A percentile compares a stretch with the other conserved stretches of the same genome.
Conservation (phyloP, 257 asterid genomes). For the Avicennia marina region DNA sequence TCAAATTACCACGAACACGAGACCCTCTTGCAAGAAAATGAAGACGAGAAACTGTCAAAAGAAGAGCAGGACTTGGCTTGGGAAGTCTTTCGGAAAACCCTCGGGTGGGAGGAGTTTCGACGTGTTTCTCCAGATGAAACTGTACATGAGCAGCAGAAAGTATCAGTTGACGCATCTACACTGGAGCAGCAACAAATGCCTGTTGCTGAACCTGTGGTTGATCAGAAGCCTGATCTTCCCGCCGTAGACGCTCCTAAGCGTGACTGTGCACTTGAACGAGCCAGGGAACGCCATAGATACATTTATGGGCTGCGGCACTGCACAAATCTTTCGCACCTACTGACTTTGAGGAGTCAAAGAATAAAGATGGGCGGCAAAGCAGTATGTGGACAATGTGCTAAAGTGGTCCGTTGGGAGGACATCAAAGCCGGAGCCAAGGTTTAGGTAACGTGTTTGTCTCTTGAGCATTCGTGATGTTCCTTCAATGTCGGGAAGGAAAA, state of each 20-base stretch:
- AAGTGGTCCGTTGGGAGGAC: slow-evolving; percentile 60
- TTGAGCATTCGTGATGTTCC: too few relatives aligned
- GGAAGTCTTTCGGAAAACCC: slow-evolving; percentile 80
- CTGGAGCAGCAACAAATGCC: slow-evolving; percentile 20
- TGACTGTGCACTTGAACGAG: slow-evolving; percentile 31
- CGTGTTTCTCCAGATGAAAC: slow-evolving; percentile 49
- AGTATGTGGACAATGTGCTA: slow-evolving; percentile 88
- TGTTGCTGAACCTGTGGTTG: slow-evolving; percentile 15
- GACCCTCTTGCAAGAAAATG: slow-evolving; percentile 91
- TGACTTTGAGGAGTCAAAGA: slow-evolving; percentile 63
- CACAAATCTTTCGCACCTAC: slow-evolving; percentile 68
- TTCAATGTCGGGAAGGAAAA: too few relatives aligned
- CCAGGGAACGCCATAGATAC: slow-evolving; percentile 41
- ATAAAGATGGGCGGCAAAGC: slow-evolving; percentile 57
- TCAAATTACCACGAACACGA: slow-evolving; percentile 94
- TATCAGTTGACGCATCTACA: slow-evolving; percentile 14
- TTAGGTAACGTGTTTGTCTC: too few relatives aligned
- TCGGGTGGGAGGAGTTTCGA: slow-evolving; percentile 79
- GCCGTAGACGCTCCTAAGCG: slow-evolving; percentile 23
- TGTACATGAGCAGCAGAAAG: slow-evolving; percentile 37
- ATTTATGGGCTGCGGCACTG: slow-evolving; percentile 48
- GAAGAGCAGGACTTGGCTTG: slow-evolving; percentile 97
- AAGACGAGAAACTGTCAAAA: slow-evolving; percentile 90
- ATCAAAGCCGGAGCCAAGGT: neutral
- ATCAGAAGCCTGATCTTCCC: slow-evolving; percentile 23